Conservation (phyloP, 2,329 filamentous ascomycete species). For the Simplicillium sp. region DNA sequence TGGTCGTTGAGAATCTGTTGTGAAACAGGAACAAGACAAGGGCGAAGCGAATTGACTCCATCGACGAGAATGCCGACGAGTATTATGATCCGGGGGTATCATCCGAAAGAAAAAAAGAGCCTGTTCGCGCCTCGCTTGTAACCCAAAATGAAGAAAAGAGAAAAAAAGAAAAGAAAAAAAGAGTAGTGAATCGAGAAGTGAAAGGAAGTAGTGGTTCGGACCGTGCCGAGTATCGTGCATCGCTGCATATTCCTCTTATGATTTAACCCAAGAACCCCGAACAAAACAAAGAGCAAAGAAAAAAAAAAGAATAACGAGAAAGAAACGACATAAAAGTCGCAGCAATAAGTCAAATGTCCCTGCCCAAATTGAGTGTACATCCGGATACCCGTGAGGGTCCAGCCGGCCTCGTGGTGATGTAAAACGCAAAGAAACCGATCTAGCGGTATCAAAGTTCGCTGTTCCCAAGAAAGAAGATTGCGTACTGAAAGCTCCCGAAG, state of each 20-base stretch:
- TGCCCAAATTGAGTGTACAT: constrained; percentile 44
- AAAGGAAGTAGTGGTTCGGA: constrained; percentile 36
- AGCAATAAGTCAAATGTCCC: constrained; percentile 29
- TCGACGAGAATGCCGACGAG: constrained; percentile 16
- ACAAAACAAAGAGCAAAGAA: constrained; percentile 19
- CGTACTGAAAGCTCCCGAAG: constrained; percentile 21
- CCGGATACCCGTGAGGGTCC: constrained; percentile 41
- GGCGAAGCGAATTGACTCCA: not conserved
- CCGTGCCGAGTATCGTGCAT: constrained; percentile 46
- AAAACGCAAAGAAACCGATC: constrained; percentile 35
- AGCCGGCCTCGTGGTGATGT: constrained; percentile 41
- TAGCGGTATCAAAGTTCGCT: constrained; percentile 29
- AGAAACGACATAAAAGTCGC: constrained; percentile 28
- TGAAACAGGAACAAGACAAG: not conserved
- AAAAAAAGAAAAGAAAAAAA: constrained; percentile 18
- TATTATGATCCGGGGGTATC: constrained; percentile 18
- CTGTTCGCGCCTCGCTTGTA: not conserved
- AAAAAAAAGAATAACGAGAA: constrained; percentile 17
- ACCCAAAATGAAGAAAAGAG: constrained; percentile 24
- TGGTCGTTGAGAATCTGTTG: constrained; percentile 7
- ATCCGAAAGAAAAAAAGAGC: constrained; percentile 7
- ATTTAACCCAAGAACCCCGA: constrained; percentile 24
- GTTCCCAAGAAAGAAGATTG: constrained; percentile 28
- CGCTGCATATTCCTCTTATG: constrained; percentile 54
- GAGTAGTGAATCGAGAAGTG: constrained; percentile 30